These are phyloP conservation scores for Camellia lanceoleosa DNA, from an alignment of 148 eudicot species.

Conservation along the genomic window DNA sequence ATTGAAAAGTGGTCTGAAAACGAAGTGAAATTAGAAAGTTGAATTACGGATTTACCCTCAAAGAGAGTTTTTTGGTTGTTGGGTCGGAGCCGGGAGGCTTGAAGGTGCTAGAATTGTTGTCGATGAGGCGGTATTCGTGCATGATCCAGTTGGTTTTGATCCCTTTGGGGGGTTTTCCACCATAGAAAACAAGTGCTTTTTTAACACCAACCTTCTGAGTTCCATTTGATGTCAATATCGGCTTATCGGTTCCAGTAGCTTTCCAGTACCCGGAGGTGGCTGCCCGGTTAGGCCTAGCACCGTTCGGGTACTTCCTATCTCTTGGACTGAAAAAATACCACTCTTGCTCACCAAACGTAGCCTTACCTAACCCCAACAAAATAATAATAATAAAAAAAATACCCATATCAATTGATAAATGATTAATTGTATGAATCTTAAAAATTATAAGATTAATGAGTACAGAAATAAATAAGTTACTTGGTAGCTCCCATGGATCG, in stretches of 20 bases:
- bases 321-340: conserved; percentile 68
- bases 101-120: conserved; percentile 19
- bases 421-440: background rate
- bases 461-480: conserved; percentile 19
- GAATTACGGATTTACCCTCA: conserved; percentile 6
- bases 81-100: conserved; percentile 19
- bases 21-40: background rate
- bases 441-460: background rate
- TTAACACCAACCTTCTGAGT: conserved; percentile 53
- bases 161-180: conserved; percentile 58
- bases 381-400: background rate
- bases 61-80: conserved; percentile 13
- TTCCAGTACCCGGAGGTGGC: conserved; percentile 71
- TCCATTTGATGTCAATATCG: conserved; percentile 45
- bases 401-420: background rate
- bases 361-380: conserved; percentile 35
- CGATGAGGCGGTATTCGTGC: conserved; percentile 54
- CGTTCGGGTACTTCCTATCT: conserved; percentile 61
- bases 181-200: conserved; percentile 58
- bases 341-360: conserved; percentile 54
- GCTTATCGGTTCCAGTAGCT: conserved; percentile 63
- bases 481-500: conserved; percentile 65
- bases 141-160: conserved; percentile 63
- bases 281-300: conserved; percentile 63
- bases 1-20: no score